Conservation (phyloP, 768 basidiomycete species). For the Tephrocybe sp. region DNA sequence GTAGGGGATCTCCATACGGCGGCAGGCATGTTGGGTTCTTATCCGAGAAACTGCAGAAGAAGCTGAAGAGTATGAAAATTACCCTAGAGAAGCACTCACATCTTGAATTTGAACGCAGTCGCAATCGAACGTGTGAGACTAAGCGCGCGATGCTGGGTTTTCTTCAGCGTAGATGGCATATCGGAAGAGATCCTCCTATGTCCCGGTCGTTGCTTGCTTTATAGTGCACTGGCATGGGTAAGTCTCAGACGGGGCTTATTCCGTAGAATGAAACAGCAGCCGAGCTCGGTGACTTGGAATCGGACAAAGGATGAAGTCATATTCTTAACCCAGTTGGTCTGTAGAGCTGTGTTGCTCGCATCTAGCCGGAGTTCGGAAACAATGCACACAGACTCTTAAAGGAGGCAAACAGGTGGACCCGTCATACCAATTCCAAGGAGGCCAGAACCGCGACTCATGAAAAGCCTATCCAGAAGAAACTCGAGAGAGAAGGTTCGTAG, state of each 20-base stretch:
- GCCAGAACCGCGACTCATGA: conserved; percentile 2
- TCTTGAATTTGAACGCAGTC: conserved; percentile 40
- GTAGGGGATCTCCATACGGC: conserved; percentile 10
- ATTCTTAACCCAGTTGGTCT: conserved; percentile 5
- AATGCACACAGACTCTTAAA: not conserved
- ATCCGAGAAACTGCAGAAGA: conserved; percentile 11
- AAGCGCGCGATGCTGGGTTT: conserved; percentile 45
- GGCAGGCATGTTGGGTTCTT: conserved; percentile 15
- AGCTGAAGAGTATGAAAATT: not conserved
- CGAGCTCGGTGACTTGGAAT: conserved; percentile 16
- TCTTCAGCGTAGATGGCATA: conserved; percentile 36
- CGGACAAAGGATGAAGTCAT: conserved; percentile 15
- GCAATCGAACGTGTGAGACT: conserved; percentile 50
- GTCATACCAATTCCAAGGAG: conserved; percentile 8
- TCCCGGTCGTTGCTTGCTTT: conserved; percentile 15
- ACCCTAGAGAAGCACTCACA: conserved; percentile 20
- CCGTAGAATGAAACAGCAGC: conserved; percentile 14
- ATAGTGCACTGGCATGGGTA: conserved; percentile 13
- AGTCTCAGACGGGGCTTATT: conserved; percentile 10
- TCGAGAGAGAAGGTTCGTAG: too few relatives aligned
- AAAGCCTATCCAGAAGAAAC: not conserved
- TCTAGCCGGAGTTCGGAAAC: too few relatives aligned
- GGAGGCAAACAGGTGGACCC: not conserved
- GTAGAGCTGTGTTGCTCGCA: conserved; percentile 12
- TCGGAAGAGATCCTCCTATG: conserved; percentile 5